Conservation (phyloP, 2,329 filamentous ascomycete genomes). For the Ceratocystis destructans region DNA sequence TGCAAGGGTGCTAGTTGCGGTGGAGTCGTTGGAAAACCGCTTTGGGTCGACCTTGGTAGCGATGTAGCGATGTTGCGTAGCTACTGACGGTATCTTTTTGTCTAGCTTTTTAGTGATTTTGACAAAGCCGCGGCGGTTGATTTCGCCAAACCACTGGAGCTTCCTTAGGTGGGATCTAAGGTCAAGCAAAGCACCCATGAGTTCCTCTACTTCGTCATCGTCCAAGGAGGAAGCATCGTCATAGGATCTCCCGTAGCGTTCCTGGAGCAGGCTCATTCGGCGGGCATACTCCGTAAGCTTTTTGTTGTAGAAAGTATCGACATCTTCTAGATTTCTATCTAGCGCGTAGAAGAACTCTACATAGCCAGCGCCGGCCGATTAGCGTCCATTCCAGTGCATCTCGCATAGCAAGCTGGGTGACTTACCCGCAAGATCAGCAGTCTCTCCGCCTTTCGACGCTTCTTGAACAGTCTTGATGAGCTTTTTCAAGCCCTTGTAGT, state of each 20-base stretch:
- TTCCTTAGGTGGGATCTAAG: constrained; percentile 77
- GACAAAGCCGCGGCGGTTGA: constrained; percentile 85
- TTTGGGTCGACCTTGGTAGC: constrained; percentile 80
- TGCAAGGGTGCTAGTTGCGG: constrained; percentile 35
- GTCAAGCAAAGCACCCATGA: constrained; percentile 81
- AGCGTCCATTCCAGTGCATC: background rate
- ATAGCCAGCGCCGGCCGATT: constrained; percentile 19
- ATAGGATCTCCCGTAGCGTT: constrained; percentile 65
- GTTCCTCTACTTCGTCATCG: constrained; percentile 77
- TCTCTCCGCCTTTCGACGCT: constrained; percentile 51
- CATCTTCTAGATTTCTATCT: constrained; percentile 93
- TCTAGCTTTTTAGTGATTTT: constrained; percentile 99
- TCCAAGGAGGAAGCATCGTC: constrained; percentile 62
- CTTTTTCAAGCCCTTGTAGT: constrained; percentile 89
- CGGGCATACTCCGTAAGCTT: constrained; percentile 77
- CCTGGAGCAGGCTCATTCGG: constrained; percentile 71
- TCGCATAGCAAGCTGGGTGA: constrained; percentile 21
- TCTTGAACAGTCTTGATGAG: constrained; percentile 70
- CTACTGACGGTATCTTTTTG: constrained; percentile 70
- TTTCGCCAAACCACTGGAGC: constrained; percentile 93
- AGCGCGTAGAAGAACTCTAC: constrained; percentile 93
- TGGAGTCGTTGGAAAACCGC: constrained; percentile 65
- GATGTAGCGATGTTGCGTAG: constrained; percentile 74
- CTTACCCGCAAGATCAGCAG: constrained; percentile 76
- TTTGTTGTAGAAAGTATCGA: constrained; percentile 93